Evolutionary conservation across 768 basidiomycete species (phyloP), one percentile per base, ranked within the genome.

Genomic region (Botryobasidium botryosum): DNA sequence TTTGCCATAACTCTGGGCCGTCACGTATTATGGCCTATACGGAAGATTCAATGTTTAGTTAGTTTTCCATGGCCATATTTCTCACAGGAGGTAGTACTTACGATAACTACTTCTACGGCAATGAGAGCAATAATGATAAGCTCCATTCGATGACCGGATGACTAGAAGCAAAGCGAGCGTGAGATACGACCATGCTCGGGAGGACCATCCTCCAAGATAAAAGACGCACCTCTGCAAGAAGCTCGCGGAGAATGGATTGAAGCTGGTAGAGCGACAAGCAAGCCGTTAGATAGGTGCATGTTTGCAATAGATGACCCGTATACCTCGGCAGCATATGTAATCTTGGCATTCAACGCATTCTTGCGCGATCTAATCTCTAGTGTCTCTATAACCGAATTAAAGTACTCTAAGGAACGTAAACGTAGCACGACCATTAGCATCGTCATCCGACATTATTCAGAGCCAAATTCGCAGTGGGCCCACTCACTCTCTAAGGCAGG

Each of bases 101-200:
- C 88, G 40, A 94, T 81, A 53, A 87, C 67, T n/a, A 90, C 87
- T 60, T 92, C 88, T 8, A 94, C 86, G 0, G 90, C 85, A 55
- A 96, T 94, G 40, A 97, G 77, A 1, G 74, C 70, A 52, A 96
- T 97, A 57, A 96, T 96, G 50, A 96, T 82, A 4, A 92, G 66
- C 62, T 97, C 92, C 82, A 97, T 90, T 2, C 82, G 76, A 55
- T 94, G 86, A 2, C 71, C 74, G 4, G 83, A 85, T 3, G 86
- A 84, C 84, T 92, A 53, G 7, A 49, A 40, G 39, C 40, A 40
- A 7, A 25, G n/a, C 29, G 26, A 8, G 31, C 10, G n/a, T n/a
- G n/a, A n/a, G n/a, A n/a, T n/a, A n/a, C n/a, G n/a, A n/a, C n/a
- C n/a, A n/a, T n/a, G n/a, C n/a, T n/a, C n/a, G n/a, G n/a, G n/a